Percentiles rank a stretch among this genome's conserved stretches.
Conservation (phyloP, 106 monocot genomes). For the Apostasia shenzhenica region DNA sequence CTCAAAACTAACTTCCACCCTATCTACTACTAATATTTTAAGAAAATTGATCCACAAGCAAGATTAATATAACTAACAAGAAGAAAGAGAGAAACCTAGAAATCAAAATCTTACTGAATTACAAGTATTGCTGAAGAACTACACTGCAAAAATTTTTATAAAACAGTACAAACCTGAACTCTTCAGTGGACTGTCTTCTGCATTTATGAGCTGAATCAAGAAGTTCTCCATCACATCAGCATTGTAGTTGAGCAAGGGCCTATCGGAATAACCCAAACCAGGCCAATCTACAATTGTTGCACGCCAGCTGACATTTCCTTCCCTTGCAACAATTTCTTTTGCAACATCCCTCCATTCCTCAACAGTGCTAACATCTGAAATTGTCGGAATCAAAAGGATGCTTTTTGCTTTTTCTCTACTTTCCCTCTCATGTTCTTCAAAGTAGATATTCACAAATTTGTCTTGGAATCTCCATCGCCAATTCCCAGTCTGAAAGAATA, state of each 20-base stretch:
- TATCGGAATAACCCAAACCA: conserved; percentile 87
- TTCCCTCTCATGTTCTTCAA: conserved; percentile 57
- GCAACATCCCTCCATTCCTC: conserved; percentile 91
- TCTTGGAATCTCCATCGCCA: conserved; percentile 85
- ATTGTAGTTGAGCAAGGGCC: conserved; percentile 79
- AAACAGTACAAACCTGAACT: conserved; percentile 35
- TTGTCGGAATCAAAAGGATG: conserved; percentile 89
- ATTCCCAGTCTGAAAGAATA: conserved; percentile 43
- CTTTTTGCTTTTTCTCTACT: conserved; percentile 31
- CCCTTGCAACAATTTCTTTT: conserved; percentile 60
- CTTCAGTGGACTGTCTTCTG: conserved; percentile 53
- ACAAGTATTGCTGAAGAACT: background rate
- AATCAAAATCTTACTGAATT: background rate
- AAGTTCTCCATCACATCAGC: conserved; percentile 94
- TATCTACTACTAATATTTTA: too few species aligned
- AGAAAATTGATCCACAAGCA: background rate
- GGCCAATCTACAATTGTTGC: conserved; percentile 97
- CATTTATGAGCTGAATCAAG: conserved; percentile 55
- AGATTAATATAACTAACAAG: background rate
- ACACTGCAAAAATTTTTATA: background rate
- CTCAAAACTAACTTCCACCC: too few species aligned
- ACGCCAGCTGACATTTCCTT: conserved; percentile 46
- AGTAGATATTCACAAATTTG: conserved; percentile 53
- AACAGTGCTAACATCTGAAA: conserved; percentile 97
- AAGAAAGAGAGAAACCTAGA: background rate